These are phyloP conservation scores for Zymoseptoria pseudotritici DNA, from an alignment of 2,329 filamentous ascomycete species.

Conservation along the genomic window DNA sequence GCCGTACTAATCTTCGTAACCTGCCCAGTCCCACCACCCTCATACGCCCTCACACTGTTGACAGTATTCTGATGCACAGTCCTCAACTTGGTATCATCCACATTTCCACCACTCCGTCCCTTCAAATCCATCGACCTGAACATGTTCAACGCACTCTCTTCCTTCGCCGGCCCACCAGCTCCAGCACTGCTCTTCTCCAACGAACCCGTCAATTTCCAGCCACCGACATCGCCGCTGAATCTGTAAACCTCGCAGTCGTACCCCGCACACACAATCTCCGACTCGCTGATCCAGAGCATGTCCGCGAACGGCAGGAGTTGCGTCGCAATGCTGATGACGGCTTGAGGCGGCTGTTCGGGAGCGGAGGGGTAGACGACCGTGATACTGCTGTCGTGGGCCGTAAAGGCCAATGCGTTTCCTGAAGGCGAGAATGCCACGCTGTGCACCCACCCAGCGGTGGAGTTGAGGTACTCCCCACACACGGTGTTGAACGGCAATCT, in stretches of 20 bases:
- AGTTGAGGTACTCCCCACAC: slow-evolving; percentile 92
- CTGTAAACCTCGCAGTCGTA: slow-evolving; percentile 86
- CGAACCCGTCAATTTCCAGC: slow-evolving; percentile 78
- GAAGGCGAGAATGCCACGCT: slow-evolving; percentile 87
- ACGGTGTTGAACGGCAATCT: slow-evolving; percentile 95
- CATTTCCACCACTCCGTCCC: slow-evolving; percentile 58
- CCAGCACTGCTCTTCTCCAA: slow-evolving; percentile 56
- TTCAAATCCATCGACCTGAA: slow-evolving; percentile 98
- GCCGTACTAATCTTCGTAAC: slow-evolving; percentile 68
- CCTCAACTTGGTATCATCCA: slow-evolving; percentile 88
- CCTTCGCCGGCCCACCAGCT: slow-evolving; percentile 45
- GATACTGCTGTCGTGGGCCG: slow-evolving; percentile 90
- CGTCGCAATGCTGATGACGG: slow-evolving; percentile 84
- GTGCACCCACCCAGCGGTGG: slow-evolving; percentile 95
- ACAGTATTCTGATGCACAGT: slow-evolving; percentile 97
- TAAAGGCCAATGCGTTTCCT: slow-evolving; percentile 87
- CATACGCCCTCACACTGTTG: slow-evolving; percentile 71
- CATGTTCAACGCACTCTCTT: slow-evolving; percentile 95
- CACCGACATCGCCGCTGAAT: slow-evolving; percentile 67
- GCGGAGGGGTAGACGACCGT: slow-evolving; percentile 92
- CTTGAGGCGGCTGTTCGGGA: slow-evolving; percentile 80
- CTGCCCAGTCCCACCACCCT: slow-evolving; percentile 48
- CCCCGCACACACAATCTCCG: slow-evolving; percentile 90
- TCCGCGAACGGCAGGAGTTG: slow-evolving; percentile 89
- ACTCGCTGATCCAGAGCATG: slow-evolving; percentile 83